These are phyloP conservation scores for Kurtzmaniella quercitrusa DNA, from an alignment of 1,139 yeast genomes.

Conservation along the genomic window DNA sequence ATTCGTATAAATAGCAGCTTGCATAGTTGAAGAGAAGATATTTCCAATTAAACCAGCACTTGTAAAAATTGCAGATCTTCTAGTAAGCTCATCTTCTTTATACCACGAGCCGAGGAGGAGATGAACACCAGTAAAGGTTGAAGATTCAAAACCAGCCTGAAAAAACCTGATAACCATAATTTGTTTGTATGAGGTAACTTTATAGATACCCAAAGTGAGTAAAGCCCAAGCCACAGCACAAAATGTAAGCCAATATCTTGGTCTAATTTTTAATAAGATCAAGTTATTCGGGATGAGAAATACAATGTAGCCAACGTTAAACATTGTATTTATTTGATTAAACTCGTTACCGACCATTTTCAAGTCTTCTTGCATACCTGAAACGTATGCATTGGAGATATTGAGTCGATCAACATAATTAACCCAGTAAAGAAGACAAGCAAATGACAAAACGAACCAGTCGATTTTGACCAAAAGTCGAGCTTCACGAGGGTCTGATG, in stretches of 20 bases:
- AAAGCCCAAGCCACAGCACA: slow-evolving; percentile 56
- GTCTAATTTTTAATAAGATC: slow-evolving; percentile 46
- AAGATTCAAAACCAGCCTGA: slow-evolving; percentile 52
- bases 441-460: slow-evolving; percentile 52
- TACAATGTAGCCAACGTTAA: slow-evolving; percentile 56
- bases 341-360: slow-evolving; percentile 45
- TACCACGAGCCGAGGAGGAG: slow-evolving; percentile 53
- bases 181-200: slow-evolving; percentile 39
- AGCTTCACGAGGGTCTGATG: slow-evolving; percentile 35
- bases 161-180: slow-evolving; percentile 51
- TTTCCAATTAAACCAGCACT: slow-evolving; percentile 51
- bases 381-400: slow-evolving; percentile 54
- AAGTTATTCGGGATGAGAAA: slow-evolving; percentile 57
- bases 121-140: slow-evolving; percentile 53
- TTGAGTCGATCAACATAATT: slow-evolving; percentile 45
- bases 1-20: slow-evolving; percentile 30
- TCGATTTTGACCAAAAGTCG: slow-evolving; percentile 47
- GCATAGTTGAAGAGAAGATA: slow-evolving; percentile 37
- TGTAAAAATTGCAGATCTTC: slow-evolving; percentile 19
- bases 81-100: slow-evolving; percentile 44
- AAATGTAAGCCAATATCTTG: slow-evolving; percentile 52
- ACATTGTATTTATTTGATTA: slow-evolving; percentile 51
- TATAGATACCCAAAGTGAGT: slow-evolving; percentile 48
- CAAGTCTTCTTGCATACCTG: slow-evolving; percentile 56
- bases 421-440: slow-evolving; percentile 53